phyloP scores from a whole-genome alignment of 2,329 filamentous ascomycete species.

The Leptographium galeiforme region DNA sequence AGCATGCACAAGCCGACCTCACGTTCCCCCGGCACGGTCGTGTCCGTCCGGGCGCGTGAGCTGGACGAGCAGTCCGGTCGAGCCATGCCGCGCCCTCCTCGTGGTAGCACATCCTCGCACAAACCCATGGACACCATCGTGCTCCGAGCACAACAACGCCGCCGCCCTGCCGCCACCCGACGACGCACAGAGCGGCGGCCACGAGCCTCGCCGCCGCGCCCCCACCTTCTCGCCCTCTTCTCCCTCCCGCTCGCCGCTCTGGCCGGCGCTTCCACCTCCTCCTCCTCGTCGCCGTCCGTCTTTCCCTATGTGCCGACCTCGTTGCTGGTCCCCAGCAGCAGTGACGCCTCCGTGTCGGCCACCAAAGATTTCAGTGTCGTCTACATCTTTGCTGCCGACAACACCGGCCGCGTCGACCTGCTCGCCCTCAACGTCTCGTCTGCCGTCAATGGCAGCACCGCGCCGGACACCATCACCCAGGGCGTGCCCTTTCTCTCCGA shows the following conservation, averaged over 20 bases:
- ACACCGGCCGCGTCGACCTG: slow-evolving; percentile 32
- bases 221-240: neutral
- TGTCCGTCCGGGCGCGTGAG: neutral
- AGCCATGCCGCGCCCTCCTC: neutral
- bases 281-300: slow-evolving; percentile 23
- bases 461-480: slow-evolving; percentile 36
- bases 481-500: slow-evolving; percentile 49
- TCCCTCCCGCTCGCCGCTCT: neutral
- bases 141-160: neutral
- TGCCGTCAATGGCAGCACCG: slow-evolving; percentile 26
- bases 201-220: neutral
- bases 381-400: slow-evolving; percentile 55
- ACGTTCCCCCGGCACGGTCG: neutral
- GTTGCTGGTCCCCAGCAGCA: slow-evolving; percentile 44
- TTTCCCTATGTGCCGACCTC: slow-evolving; percentile 70
- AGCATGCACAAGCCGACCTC: neutral
- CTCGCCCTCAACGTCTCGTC: slow-evolving; percentile 53
- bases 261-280: slow-evolving; percentile 3
- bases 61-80: neutral
- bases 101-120: neutral
- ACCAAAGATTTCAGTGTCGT: slow-evolving; percentile 27
- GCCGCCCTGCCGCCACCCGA: slow-evolving; percentile 3
- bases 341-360: slow-evolving; percentile 16
- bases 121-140: neutral
- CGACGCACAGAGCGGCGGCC: neutral